phyloP scores from a whole-genome alignment of 202 grass and related monocot genomes.

The Sporobolus alterniflorus region DNA sequence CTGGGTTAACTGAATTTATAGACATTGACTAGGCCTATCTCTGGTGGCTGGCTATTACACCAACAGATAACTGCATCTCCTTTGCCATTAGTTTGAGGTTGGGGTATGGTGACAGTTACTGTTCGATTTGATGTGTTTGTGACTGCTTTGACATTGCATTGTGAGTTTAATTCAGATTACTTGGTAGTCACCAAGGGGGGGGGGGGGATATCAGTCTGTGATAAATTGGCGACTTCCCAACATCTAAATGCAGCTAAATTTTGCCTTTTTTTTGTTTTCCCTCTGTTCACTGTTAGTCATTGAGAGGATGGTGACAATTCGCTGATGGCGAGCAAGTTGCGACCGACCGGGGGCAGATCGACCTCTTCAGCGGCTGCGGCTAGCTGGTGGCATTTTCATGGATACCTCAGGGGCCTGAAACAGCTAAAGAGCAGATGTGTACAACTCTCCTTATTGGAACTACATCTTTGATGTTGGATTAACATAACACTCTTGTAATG shows the following conservation, averaged over 20 bases:
- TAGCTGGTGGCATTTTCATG: constrained; percentile 37
- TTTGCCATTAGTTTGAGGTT: not conserved
- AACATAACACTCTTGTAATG: constrained; percentile 60
- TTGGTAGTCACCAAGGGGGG: not conserved
- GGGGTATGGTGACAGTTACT: not conserved
- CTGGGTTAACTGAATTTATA: not conserved
- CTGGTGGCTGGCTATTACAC: constrained; percentile 9
- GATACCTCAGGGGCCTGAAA: constrained; percentile 14
- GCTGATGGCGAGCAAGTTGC: constrained; percentile 29
- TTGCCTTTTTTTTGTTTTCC: not conserved
- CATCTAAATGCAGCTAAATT: constrained; percentile 21
- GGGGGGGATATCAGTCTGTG: no score
- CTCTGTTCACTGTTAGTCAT: constrained; percentile 31
- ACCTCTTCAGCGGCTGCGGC: constrained; percentile 32
- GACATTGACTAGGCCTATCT: constrained; percentile 12
- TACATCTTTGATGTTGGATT: constrained; percentile 57
- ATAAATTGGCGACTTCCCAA: not conserved
- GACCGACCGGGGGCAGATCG: not conserved
- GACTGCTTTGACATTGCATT: not conserved
- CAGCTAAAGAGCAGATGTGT: constrained; percentile 51
- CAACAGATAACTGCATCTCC: not conserved
- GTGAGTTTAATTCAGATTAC: not conserved
- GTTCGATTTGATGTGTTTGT: not conserved
- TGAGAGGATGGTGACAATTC: constrained; percentile 60
- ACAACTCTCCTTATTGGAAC: constrained; percentile 38